Evolutionary conservation across 257 asterid species (phyloP).

Genomic region (Capsicum chinense): DNA sequence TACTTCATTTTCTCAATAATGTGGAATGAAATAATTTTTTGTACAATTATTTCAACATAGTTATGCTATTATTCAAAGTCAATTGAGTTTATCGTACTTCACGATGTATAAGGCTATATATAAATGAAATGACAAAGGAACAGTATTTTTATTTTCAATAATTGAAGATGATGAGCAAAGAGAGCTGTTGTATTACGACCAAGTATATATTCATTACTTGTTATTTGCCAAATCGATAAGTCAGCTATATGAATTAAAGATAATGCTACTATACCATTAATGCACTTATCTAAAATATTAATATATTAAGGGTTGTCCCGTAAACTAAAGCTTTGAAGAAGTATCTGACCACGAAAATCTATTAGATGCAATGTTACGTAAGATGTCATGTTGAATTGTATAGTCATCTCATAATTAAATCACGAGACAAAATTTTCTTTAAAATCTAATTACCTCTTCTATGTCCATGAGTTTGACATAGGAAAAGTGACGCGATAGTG

Average conservation of each 20-base stretch:
- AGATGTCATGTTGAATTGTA: background rate
- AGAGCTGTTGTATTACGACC: background rate
- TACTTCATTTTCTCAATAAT: background rate
- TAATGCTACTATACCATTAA: background rate
- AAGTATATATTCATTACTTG: background rate
- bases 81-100: background rate
- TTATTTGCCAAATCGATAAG: background rate
- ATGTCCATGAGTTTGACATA: background rate
- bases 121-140: background rate
- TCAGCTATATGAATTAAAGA: background rate
- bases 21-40: background rate
- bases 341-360: too few relatives aligned
- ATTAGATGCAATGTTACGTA: too few relatives aligned
- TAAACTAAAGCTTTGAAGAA: too few relatives aligned
- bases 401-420: background rate
- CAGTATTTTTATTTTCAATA: background rate
- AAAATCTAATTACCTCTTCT: background rate
- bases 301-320: too few relatives aligned
- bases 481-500: too few relatives aligned
- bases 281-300: background rate
- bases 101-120: background rate
- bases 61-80: background rate
- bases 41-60: background rate
- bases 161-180: conserved; percentile 23
- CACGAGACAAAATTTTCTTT: background rate